These are phyloP conservation scores for Aspergillus chevalieri DNA, from an alignment of 2,329 filamentous ascomycete genomes.

Conservation along the genomic window DNA sequence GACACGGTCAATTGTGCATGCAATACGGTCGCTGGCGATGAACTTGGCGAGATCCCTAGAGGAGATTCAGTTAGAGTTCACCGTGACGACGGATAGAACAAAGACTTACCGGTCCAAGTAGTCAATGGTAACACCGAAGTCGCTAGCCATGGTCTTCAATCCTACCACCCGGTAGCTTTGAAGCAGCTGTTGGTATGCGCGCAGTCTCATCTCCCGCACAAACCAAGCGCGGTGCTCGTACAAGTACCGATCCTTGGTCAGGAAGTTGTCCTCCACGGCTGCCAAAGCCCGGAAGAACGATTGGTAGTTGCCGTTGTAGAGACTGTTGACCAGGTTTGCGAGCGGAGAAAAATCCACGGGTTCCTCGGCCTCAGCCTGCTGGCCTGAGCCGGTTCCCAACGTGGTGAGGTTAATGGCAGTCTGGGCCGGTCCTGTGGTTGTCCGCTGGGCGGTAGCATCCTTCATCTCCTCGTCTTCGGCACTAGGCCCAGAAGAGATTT, in stretches of 20 bases:
- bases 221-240: slow-evolving; percentile 97
- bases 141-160: slow-evolving; percentile 92
- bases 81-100: neutral
- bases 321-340: slow-evolving; percentile 77
- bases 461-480: slow-evolving; percentile 70
- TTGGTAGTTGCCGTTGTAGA: slow-evolving; percentile 92
- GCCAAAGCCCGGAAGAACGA: slow-evolving; percentile 87
- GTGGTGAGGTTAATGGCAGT: slow-evolving; percentile 83
- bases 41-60: slow-evolving; percentile 87
- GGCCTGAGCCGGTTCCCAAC: slow-evolving; percentile 60
- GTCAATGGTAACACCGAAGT: slow-evolving; percentile 95
- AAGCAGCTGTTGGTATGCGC: slow-evolving; percentile 92
- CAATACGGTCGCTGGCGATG: slow-evolving; percentile 87
- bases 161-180: slow-evolving; percentile 97
- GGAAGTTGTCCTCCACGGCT: slow-evolving; percentile 85
- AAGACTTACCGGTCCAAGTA: slow-evolving; percentile 78
- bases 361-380: slow-evolving; percentile 68
- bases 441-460: slow-evolving; percentile 50
- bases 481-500: slow-evolving; percentile 72
- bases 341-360: slow-evolving; percentile 85
- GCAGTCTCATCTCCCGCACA: slow-evolving; percentile 94
- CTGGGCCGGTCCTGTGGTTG: slow-evolving; percentile 50
- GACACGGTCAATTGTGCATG: slow-evolving; percentile 95
- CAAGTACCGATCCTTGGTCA: slow-evolving; percentile 89
- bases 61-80: slow-evolving; percentile 6